A percentile compares a stretch with the other conserved stretches of the same genome.
Evolutionary conservation across 768 basidiomycete species (phyloP).

Genomic region (Collybia nuda): DNA sequence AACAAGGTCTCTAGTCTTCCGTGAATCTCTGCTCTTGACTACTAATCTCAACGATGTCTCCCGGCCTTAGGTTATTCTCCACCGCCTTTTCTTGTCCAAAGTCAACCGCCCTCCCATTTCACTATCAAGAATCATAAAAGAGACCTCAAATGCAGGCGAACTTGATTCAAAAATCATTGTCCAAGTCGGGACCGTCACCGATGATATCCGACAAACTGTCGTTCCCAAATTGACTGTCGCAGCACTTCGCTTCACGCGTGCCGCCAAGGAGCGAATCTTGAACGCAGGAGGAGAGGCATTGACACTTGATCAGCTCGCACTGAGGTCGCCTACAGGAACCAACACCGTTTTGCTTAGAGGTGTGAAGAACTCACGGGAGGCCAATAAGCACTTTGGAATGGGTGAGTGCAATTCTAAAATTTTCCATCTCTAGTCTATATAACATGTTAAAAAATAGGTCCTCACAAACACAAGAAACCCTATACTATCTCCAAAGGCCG

Average conservation of each 20-base stretch:
- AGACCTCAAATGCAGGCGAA: slow-evolving; percentile 67
- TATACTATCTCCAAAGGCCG: slow-evolving; percentile 95
- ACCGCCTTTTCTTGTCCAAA: slow-evolving; percentile 95
- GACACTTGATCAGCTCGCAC: slow-evolving; percentile 95
- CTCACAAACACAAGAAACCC: slow-evolving; percentile 99
- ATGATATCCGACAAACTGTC: slow-evolving; percentile 84
- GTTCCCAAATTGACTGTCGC: slow-evolving; percentile 92
- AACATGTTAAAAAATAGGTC: slow-evolving; percentile 39
- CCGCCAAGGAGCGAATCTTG: slow-evolving; percentile 92
- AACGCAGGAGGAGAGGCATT: slow-evolving; percentile 93
- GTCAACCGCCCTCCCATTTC: slow-evolving; percentile 96
- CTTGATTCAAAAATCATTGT: slow-evolving; percentile 84
- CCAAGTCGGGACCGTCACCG: slow-evolving; percentile 88
- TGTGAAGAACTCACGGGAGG: slow-evolving; percentile 90
- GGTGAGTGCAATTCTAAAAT: slow-evolving; percentile 39
- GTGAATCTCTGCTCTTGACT: neutral
- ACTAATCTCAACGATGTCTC: slow-evolving; percentile 18
- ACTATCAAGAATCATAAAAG: slow-evolving; percentile 87
- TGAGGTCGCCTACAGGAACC: slow-evolving; percentile 90
- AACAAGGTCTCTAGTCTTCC: slow-evolving; percentile 70
- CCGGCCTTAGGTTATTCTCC: slow-evolving; percentile 76
- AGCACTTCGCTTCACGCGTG: slow-evolving; percentile 91
- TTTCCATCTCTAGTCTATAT: neutral
- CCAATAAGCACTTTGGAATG: slow-evolving; percentile 98
- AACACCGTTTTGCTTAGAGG: slow-evolving; percentile 95